These are phyloP conservation scores for Suillus subluteus DNA, from an alignment of 768 basidiomycete genomes.

Conservation along the genomic window DNA sequence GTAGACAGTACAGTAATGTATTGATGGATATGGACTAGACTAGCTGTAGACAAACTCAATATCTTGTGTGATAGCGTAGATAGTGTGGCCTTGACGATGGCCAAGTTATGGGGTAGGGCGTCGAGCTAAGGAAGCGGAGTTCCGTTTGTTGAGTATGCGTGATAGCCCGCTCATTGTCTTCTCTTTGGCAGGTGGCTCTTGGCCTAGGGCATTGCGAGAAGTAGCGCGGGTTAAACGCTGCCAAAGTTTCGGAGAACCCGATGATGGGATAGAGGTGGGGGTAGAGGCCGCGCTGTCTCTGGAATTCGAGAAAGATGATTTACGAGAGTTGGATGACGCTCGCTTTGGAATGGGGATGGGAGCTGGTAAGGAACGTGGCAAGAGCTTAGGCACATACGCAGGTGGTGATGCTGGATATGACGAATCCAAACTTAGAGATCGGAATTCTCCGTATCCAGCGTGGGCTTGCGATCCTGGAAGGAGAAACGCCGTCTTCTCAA, in stretches of 20 bases:
- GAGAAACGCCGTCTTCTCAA: background rate
- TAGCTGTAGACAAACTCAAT: background rate
- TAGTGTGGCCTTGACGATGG: background rate
- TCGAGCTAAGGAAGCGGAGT: slow-evolving; percentile 14
- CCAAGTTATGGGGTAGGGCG: slow-evolving; percentile 3
- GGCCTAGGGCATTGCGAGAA: slow-evolving; percentile 20
- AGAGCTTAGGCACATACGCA: background rate
- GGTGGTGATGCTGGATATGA: background rate
- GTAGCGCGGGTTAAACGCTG: slow-evolving; percentile 22
- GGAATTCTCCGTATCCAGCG: background rate
- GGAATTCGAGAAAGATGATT: slow-evolving; percentile 12
- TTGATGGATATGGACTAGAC: background rate
- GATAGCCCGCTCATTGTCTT: slow-evolving; percentile 22
- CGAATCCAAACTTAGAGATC: background rate
- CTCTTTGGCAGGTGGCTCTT: slow-evolving; percentile 16
- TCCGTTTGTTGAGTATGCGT: slow-evolving; percentile 25
- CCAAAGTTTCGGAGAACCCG: slow-evolving; percentile 27
- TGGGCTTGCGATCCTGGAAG: background rate
- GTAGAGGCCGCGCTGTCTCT: background rate
- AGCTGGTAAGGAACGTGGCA: slow-evolving; percentile 1
- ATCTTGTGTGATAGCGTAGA: background rate
- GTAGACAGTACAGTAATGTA: background rate
- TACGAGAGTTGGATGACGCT: background rate
- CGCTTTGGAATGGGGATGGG: slow-evolving; percentile 15
- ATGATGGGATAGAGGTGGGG: slow-evolving; percentile 10